These are phyloP conservation scores for Aspergillus hancockii DNA, from an alignment of 495 filamentous ascomycete species.

Conservation along the genomic window DNA sequence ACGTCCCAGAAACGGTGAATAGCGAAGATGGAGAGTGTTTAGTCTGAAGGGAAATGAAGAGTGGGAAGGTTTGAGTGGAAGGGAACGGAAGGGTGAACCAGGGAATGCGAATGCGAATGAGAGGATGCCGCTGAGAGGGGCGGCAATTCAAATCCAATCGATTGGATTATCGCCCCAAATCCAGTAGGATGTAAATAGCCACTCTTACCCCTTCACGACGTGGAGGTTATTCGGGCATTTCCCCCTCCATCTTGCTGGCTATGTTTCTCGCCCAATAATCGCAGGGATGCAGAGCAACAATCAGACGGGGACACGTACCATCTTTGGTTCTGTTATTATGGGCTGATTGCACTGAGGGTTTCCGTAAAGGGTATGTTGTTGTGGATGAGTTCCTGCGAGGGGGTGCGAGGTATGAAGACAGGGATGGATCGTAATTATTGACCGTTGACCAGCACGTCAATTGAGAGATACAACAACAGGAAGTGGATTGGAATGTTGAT, in stretches of 20 bases:
- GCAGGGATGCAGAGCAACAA: not conserved
- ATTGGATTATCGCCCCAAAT: not conserved
- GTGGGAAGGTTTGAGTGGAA: not conserved
- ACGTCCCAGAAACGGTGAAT: not conserved
- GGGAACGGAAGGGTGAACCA: constrained; percentile 6
- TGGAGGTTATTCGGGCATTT: not conserved
- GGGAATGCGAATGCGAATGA: not conserved
- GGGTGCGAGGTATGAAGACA: constrained; percentile 10
- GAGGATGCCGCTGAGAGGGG: not conserved
- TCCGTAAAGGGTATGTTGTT: not conserved
- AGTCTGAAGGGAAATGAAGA: not conserved
- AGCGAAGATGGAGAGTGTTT: constrained; percentile 6
- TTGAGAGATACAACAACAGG: not conserved
- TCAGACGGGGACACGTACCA: constrained; percentile 3
- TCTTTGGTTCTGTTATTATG: not conserved
- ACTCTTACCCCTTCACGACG: not conserved
- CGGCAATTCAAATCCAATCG: not conserved
- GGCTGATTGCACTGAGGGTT: not conserved
- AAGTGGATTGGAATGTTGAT: constrained; percentile 3
- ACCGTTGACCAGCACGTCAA: constrained; percentile 3
- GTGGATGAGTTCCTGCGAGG: not conserved
- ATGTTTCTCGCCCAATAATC: not conserved
- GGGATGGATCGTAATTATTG: not conserved
- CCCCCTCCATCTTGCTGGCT: not conserved
- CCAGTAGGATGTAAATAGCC: not conserved